phyloP scores from a whole-genome alignment of 108 stramenopile species.

The Mediolabrus comicus region DNA sequence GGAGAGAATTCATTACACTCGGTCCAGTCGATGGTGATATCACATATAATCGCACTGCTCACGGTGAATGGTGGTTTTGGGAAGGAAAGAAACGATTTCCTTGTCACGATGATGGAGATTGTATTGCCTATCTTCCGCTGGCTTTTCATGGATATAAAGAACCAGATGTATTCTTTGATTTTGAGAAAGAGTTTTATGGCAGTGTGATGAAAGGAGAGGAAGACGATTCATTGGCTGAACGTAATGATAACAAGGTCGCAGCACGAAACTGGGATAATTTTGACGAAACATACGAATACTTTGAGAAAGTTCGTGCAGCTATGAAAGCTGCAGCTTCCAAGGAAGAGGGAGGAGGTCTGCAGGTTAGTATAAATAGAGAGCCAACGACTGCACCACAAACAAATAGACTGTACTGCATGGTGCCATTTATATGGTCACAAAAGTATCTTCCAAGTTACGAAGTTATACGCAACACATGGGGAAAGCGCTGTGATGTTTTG shows the following conservation, averaged over 20 bases:
- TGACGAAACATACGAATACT: conserved; percentile 7
- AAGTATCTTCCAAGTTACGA: conserved; percentile 16
- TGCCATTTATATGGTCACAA: conserved; percentile 35
- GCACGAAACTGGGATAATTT: conserved; percentile 1
- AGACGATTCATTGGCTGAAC: not conserved
- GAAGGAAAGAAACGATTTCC: conserved; percentile 18
- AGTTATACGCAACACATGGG: conserved; percentile 34
- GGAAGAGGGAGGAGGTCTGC: not conserved
- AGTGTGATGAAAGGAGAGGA: conserved; percentile 3
- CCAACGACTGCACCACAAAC: not conserved
- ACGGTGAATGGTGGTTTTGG: conserved; percentile 45
- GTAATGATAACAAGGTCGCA: not conserved
- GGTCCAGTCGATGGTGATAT: conserved; percentile 10
- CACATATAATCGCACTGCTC: conserved; percentile 22
- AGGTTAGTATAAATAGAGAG: not conserved
- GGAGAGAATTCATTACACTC: conserved; percentile 28
- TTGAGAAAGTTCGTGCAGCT: conserved; percentile 25
- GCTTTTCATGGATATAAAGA: conserved; percentile 30
- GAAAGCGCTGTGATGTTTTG: conserved; percentile 27
- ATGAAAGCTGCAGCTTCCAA: conserved; percentile 15
- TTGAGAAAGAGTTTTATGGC: conserved; percentile 39
- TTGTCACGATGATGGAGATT: conserved; percentile 35
- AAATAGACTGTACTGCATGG: conserved; percentile 41
- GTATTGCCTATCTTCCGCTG: conserved; percentile 27
- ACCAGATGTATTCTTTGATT: conserved; percentile 7